Evolutionary conservation across 176 grass and related monocot genomes (phyloP).

Genomic region (Aegilops bicornis): DNA sequence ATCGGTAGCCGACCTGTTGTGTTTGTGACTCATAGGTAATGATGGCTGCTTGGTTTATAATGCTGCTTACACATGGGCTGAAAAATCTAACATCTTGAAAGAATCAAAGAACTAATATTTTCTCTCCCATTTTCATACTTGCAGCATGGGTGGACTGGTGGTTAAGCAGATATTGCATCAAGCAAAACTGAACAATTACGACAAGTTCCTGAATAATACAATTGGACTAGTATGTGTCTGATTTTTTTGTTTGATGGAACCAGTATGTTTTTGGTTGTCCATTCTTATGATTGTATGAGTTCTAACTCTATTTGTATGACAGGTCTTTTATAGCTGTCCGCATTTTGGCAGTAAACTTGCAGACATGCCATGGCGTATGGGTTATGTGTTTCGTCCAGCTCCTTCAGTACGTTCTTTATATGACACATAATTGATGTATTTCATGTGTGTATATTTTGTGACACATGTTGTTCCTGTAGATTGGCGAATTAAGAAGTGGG

Average conservation of each 20-base stretch:
- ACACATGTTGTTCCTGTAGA: constrained; percentile 42
- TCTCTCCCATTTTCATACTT: constrained; percentile 34
- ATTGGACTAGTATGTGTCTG: constrained; percentile 70
- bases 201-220: constrained; percentile 78
- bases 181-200: constrained; percentile 81
- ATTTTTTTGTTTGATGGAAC: not conserved
- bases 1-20: constrained; percentile 86
- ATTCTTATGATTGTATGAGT: constrained; percentile 19
- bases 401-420: constrained; percentile 61
- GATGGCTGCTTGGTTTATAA: not conserved
- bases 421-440: constrained; percentile 3
- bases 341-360: constrained; percentile 99
- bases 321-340: constrained; percentile 98
- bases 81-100: constrained; percentile 2
- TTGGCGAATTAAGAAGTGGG: constrained; percentile 94
- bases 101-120: constrained; percentile 25
- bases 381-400: constrained; percentile 87
- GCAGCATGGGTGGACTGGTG: constrained; percentile 93
- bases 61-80: not conserved
- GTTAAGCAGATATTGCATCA: constrained; percentile 95
- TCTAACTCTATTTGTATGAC: constrained; percentile 35
- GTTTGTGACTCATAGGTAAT: constrained; percentile 94
- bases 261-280: constrained; percentile 27
- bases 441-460: not conserved
- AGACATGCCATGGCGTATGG: constrained; percentile 99